Evolutionary conservation across 768 basidiomycete species (phyloP).

Genomic region (Boletus rubescentipes): DNA sequence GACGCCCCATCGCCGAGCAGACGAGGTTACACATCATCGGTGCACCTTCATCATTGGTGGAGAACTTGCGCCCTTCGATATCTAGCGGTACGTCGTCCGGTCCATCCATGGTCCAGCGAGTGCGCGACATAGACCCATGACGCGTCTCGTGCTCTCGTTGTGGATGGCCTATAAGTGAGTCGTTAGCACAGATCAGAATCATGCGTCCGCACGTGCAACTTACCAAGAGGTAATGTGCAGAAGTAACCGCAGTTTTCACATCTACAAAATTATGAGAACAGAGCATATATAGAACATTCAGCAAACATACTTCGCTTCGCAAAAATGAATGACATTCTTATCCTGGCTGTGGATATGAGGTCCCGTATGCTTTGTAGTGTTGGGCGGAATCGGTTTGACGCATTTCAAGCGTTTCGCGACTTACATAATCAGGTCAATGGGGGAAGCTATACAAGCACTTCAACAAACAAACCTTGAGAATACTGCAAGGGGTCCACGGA

Average conservation of each 20-base stretch:
- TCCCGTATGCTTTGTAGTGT: slow-evolving; percentile 43
- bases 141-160: slow-evolving; percentile 62
- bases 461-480: slow-evolving; percentile 48
- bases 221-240: slow-evolving; percentile 57
- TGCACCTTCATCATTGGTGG: slow-evolving; percentile 52
- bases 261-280: slow-evolving; percentile 24
- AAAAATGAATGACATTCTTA: slow-evolving; percentile 51
- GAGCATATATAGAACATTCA: background rate
- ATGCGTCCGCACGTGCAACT: background rate
- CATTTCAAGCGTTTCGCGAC: slow-evolving; percentile 53
- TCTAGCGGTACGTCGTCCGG: slow-evolving; percentile 50
- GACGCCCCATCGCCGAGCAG: slow-evolving; percentile 55
- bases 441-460: background rate
- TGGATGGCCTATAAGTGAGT: slow-evolving; percentile 43
- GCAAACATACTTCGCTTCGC: slow-evolving; percentile 42
- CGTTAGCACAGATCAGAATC: background rate
- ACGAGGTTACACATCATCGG: slow-evolving; percentile 64
- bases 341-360: slow-evolving; percentile 49
- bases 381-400: slow-evolving; percentile 44
- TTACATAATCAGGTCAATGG: slow-evolving; percentile 13
- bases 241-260: slow-evolving; percentile 58
- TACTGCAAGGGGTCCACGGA: slow-evolving; percentile 44
- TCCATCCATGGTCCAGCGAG: slow-evolving; percentile 56
- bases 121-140: slow-evolving; percentile 62
- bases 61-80: slow-evolving; percentile 55